Evolutionary conservation across 179 eudicot species (phyloP), one percentile per base, ranked within the genome.

Genomic region (Heliamphora pulchella): DNA sequence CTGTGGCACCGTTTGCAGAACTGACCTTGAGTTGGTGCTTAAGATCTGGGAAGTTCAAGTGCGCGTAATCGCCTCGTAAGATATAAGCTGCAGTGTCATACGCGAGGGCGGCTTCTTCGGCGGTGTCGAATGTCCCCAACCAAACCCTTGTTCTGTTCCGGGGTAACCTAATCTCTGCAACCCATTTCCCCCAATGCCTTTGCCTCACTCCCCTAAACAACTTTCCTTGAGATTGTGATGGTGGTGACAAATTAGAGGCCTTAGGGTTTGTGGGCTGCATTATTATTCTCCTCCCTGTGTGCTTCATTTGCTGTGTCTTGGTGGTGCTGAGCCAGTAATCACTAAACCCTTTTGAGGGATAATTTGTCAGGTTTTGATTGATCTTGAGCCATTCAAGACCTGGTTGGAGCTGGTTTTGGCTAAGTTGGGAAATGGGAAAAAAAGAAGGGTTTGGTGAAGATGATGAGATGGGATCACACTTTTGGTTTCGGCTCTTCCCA

Each of bases 141-240:
- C 97, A 96, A 5, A 96, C 99, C 71, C 99, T 85, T 0, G 96
- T 91, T 58, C 98, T 84, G 80, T 96, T 96, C 50, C 94, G 75
- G 0, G 99, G 97, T 77, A 96, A 82, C 80, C 97, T 82, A 61
- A 93, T 93, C 77, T 93, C 97, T 0, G 97, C 97, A 50, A 93
- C 98, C 98, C 97, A 93, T 85, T 95, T 96, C 13, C 99, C 99
- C 99, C 97, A 96, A 68, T 93, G 99, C 84, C 99, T 88, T 80
- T 96, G 99, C 81, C 99, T 86, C 44, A 93, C 98, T 77, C 99
- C 99, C 44, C 99, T 88, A 71, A 86, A 96, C 22, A 92, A 84
- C 89, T 90, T 91, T 63, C 87, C 85, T 0, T 82, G 67, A 0
- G 91, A 22, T 14, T 87, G 64, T 3, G 84, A 71, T 11, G 83